These are phyloP conservation scores for Mycena epipterygia DNA, from an alignment of 768 basidiomycete genomes.

Conservation along the genomic window DNA sequence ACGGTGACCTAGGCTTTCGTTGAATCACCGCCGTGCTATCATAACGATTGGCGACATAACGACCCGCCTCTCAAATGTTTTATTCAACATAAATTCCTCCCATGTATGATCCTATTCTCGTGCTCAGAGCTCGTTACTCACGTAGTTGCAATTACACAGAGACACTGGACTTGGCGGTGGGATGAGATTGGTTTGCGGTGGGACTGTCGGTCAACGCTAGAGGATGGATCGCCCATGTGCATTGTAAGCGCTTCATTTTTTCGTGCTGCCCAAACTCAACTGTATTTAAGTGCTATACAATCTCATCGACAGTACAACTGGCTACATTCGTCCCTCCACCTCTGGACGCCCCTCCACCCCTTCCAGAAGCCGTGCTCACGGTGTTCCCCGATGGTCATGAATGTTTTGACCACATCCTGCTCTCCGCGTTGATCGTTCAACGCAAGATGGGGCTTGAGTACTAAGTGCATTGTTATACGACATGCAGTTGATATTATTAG, in stretches of 20 bases:
- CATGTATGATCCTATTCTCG: slow-evolving; percentile 39
- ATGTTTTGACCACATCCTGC: slow-evolving; percentile 59
- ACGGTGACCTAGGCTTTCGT: slow-evolving; percentile 48
- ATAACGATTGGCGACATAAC: slow-evolving; percentile 56
- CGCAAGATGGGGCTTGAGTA: slow-evolving; percentile 49
- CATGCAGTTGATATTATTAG: no score
- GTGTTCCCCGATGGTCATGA: slow-evolving; percentile 61
- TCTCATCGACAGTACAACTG: slow-evolving; percentile 48
- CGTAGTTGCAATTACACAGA: slow-evolving; percentile 36
- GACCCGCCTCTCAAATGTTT: slow-evolving; percentile 55
- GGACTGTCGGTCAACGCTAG: slow-evolving; percentile 60
- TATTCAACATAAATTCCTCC: slow-evolving; percentile 50
- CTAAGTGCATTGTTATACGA: slow-evolving; percentile 12
- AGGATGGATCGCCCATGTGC: slow-evolving; percentile 63
- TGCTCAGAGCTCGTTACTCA: not conserved
- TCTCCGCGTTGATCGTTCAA: slow-evolving; percentile 59
- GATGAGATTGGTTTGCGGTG: slow-evolving; percentile 54
- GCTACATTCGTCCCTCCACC: slow-evolving; percentile 64
- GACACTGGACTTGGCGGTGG: slow-evolving; percentile 58
- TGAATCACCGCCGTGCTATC: slow-evolving; percentile 57
- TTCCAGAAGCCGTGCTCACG: slow-evolving; percentile 60
- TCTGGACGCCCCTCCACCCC: slow-evolving; percentile 59
- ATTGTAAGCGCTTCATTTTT: slow-evolving; percentile 45
- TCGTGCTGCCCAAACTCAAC: slow-evolving; percentile 6
- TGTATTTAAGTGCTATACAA: slow-evolving; percentile 47